A percentile compares a stretch with the other conserved stretches of the same genome.
Evolutionary conservation across 2,329 filamentous ascomycete species (phyloP).

Genomic region (Stagonosporopsis cucurbitacearum): DNA sequence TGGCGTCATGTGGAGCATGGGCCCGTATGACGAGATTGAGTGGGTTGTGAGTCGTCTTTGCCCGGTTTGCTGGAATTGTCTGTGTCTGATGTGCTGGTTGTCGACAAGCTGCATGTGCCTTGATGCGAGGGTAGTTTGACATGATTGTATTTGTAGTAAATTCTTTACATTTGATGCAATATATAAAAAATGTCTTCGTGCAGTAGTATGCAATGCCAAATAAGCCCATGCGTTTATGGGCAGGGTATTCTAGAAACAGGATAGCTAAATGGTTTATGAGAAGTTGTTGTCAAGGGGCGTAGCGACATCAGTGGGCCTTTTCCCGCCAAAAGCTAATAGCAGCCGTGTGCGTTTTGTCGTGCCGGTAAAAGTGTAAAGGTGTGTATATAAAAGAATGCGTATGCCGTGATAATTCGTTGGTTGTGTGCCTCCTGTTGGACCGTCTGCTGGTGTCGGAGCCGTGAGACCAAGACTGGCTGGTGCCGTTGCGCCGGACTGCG

Average conservation of each 20-base stretch:
- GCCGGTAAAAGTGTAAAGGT: not conserved
- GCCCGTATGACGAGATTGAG: not conserved
- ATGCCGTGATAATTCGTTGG: slow-evolving; percentile 16
- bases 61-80: not conserved
- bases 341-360: not conserved
- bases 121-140: too few relatives aligned
- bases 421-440: slow-evolving; percentile 2
- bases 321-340: slow-evolving; percentile 2
- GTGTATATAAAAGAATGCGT: slow-evolving; percentile 7
- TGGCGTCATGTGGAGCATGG: not conserved
- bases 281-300: slow-evolving; percentile 10
- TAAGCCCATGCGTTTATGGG: slow-evolving; percentile 3
- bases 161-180: slow-evolving; percentile 5
- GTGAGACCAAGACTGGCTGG: not conserved
- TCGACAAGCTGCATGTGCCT: not conserved
- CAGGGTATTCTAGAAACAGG: slow-evolving; percentile 17
- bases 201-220: slow-evolving; percentile 2
- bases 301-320: slow-evolving; percentile 10
- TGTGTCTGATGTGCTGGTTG: not conserved
- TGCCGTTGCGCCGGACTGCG: slow-evolving; percentile 3
- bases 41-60: not conserved
- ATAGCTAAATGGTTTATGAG: not conserved
- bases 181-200: slow-evolving; percentile 1
- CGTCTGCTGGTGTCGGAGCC: slow-evolving; percentile 1
- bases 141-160: not conserved